These are phyloP conservation scores for Evernia prunastri DNA, from an alignment of 495 filamentous ascomycete species.

Conservation along the genomic window DNA sequence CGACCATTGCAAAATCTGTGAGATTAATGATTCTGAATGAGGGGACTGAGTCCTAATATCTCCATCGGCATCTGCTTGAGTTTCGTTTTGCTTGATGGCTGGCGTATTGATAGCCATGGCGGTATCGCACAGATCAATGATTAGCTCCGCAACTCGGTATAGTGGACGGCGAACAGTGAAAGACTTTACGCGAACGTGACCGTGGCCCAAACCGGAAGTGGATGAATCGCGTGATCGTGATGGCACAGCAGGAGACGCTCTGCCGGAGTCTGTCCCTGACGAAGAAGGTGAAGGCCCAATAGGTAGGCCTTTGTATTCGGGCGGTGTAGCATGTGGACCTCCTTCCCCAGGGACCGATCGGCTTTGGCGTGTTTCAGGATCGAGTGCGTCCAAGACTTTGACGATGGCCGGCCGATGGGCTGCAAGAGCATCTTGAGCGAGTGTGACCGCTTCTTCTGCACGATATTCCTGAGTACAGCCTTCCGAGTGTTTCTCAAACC, in stretches of 20 bases:
- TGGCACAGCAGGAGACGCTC: constrained; percentile 60
- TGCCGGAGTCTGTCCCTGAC: constrained; percentile 54
- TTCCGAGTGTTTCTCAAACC: constrained; percentile 99
- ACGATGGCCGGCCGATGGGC: constrained; percentile 96
- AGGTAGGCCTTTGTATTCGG: constrained; percentile 85
- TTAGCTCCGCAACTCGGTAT: constrained; percentile 84
- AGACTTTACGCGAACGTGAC: constrained; percentile 66
- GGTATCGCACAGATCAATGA: constrained; percentile 93
- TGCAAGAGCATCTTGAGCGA: constrained; percentile 85
- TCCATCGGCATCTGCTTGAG: constrained; percentile 54
- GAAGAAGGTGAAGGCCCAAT: constrained; percentile 70
- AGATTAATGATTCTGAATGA: constrained; percentile 85
- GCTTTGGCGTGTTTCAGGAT: constrained; percentile 64
- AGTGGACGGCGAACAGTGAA: constrained; percentile 87
- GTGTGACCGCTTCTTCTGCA: constrained; percentile 94
- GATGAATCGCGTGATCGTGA: constrained; percentile 78
- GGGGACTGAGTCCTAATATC: constrained; percentile 84
- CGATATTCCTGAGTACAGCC: constrained; percentile 92
- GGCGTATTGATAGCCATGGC: constrained; percentile 91
- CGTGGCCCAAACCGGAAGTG: constrained; percentile 60
- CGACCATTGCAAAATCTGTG: constrained; percentile 92
- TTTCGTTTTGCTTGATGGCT: constrained; percentile 72
- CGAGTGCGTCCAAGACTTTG: constrained; percentile 80
- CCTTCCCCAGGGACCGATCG: constrained; percentile 57
- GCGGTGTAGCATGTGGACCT: constrained; percentile 44